These are phyloP conservation scores for Scheffersomyces insectosa DNA, from an alignment of 1,139 yeast genomes.

Conservation along the genomic window DNA sequence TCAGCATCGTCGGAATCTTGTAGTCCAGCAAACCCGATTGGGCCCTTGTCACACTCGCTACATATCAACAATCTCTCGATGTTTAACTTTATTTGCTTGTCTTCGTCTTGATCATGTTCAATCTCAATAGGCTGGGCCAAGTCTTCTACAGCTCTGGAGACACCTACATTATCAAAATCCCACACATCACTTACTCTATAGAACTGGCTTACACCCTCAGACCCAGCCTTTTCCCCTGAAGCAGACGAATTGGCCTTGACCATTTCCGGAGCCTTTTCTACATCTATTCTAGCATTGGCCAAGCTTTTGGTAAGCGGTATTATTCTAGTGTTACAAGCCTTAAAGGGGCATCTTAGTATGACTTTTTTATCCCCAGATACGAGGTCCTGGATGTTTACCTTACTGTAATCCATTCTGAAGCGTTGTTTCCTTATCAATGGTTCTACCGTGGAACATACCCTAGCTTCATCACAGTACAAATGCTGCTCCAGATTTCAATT, in stretches of 20 bases:
- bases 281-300: slow-evolving; percentile 9
- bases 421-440: no score
- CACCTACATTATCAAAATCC: slow-evolving; percentile 79
- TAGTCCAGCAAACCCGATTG: slow-evolving; percentile 65
- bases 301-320: slow-evolving; percentile 26
- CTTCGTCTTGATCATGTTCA: slow-evolving; percentile 11
- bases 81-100: slow-evolving; percentile 19
- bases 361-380: slow-evolving; percentile 4
- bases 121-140: slow-evolving; percentile 19
- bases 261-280: slow-evolving; percentile 35
- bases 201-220: slow-evolving; percentile 21
- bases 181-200: slow-evolving; percentile 57
- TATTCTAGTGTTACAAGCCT: slow-evolving; percentile 35
- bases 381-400: background rate
- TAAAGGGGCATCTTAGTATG: slow-evolving; percentile 38
- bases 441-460: background rate
- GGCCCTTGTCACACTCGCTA: slow-evolving; percentile 76
- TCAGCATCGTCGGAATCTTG: slow-evolving; percentile 21
- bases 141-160: slow-evolving; percentile 50
- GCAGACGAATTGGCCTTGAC: slow-evolving; percentile 14
- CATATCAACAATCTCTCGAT: slow-evolving; percentile 58
- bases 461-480: no score
- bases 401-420: no score
- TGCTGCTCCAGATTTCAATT: no score
- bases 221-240: background rate